Base-by-base conservation (phyloP, 139 green algal genomes). In the Haematococcus lacustris region DNA sequence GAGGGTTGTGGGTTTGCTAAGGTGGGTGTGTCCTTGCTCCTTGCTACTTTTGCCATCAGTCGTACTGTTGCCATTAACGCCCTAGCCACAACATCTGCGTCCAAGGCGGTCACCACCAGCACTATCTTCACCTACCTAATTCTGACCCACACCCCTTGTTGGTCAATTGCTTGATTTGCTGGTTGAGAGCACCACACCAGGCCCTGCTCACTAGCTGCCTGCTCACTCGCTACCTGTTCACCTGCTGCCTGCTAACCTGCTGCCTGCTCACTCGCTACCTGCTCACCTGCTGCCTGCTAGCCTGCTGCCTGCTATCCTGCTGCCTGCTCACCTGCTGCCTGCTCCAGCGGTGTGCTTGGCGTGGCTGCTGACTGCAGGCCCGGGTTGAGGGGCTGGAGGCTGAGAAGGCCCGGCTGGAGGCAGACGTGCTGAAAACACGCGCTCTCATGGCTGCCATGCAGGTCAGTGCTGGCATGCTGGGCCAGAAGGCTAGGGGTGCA, bases 351-450 rank as follows among this genome's bases (percentile, higher is more conserved):
- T n/a, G n/a, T n/a, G n/a, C n/a, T n/a, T n/a, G n/a, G n/a, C n/a
- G n/a, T 2, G 9, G 1, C 26, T 26, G 28, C 9, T 1, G 26
- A 57, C 35, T 60, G 17, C 73, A 84, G 78, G 50, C 61, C 28
- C 69, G 76, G 35, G 59, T 85, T 37, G 73, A 81, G 2, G 40
- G 53, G 0, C 40, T 82, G 33, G 79, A 82, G 63, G 51, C 7
- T 0, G 79, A 85, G 64, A 85, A 85, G 73, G 40, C 33, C 1
- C 25, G 43, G 3, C 69, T 85, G 51, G 79, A 85, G 38, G 75
- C 79, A 6, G 68, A 77, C 69, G 61, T 76, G 3, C 21, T 33
- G 17, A 71, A 71, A 33, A 75, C 75, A 6, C 72, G 69, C 23
- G n/a, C 34, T 26, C 78, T 78, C 35, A 77, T 85, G 72, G 32